Percentiles rank a stretch among this genome's conserved stretches.
Evolutionary conservation across 2,329 filamentous ascomycete species (phyloP).

Genomic region (Emergomyces pasteurianus): DNA sequence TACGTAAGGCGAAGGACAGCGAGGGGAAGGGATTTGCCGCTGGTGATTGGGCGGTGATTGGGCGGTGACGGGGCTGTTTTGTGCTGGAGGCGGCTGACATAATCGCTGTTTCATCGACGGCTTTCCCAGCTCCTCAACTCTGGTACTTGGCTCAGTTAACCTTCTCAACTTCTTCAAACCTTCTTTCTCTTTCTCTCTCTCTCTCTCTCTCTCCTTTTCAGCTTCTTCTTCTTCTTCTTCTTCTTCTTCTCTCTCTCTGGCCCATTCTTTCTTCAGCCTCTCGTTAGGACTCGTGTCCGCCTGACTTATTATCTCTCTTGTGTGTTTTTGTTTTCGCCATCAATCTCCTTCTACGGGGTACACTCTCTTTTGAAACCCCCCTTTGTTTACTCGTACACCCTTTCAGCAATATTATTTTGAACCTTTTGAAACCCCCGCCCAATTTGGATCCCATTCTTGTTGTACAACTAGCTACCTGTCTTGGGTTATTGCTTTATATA

Average conservation of each 20-base stretch:
- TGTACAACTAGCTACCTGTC: background rate
- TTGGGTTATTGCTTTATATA: background rate
- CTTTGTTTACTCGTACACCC: background rate
- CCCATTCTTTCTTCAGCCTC: constrained; percentile 4
- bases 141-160: too few relatives aligned
- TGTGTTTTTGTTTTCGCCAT: too few relatives aligned
- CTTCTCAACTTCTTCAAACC: background rate
- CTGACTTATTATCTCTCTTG: background rate
- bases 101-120: too few relatives aligned
- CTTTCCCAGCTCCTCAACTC: too few relatives aligned
- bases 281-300: constrained; percentile 3
- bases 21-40: too few relatives aligned
- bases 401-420: too few relatives aligned
- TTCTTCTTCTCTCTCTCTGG: background rate
- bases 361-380: background rate
- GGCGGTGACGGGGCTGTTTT: too few relatives aligned
- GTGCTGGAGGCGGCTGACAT: too few relatives aligned
- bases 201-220: background rate
- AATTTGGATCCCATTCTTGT: background rate
- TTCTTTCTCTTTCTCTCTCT: constrained; percentile 2
- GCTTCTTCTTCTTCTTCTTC: background rate
- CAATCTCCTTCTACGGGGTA: background rate
- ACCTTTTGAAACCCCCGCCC: background rate
- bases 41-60: too few relatives aligned
- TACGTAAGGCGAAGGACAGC: too few relatives aligned